These are phyloP conservation scores for Candida ponderosae DNA, from an alignment of 805 yeast genomes.

Conservation along the genomic window DNA sequence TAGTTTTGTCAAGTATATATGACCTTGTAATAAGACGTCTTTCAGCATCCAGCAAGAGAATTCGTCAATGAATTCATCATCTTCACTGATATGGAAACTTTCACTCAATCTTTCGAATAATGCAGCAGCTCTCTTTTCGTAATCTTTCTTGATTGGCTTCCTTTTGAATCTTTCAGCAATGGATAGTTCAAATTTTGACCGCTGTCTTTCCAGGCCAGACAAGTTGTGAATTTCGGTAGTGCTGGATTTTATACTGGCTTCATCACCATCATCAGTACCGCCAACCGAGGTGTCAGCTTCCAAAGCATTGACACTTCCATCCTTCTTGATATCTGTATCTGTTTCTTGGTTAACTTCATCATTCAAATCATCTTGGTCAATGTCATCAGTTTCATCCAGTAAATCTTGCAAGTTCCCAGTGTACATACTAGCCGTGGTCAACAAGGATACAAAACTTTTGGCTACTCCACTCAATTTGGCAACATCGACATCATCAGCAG, in stretches of 20 bases:
- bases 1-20: conserved; percentile 59
- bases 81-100: conserved; percentile 38
- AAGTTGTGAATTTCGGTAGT: no score
- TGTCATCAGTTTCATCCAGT: no score
- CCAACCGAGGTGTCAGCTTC: no score
- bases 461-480: conserved; percentile 35
- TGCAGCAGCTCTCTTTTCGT: conserved; percentile 28
- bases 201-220: no score
- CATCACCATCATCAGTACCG: no score
- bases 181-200: conserved; percentile 24
- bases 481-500: conserved; percentile 17
- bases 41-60: conserved; percentile 73
- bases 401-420: conserved; percentile 25
- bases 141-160: conserved; percentile 8
- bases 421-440: conserved; percentile 51
- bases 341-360: conserved; percentile 5
- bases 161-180: conserved; percentile 10
- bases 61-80: conserved; percentile 49
- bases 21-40: conserved; percentile 84
- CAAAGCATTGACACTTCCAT: no score
- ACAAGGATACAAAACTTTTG: conserved; percentile 44
- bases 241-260: no score
- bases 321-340: no score
- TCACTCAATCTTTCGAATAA: conserved; percentile 26
- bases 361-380: no score